A percentile compares a stretch with the other conserved stretches of the same genome.
Conservation (phyloP, 768 basidiomycete species). For the Coprinellus aureogranulatus region DNA sequence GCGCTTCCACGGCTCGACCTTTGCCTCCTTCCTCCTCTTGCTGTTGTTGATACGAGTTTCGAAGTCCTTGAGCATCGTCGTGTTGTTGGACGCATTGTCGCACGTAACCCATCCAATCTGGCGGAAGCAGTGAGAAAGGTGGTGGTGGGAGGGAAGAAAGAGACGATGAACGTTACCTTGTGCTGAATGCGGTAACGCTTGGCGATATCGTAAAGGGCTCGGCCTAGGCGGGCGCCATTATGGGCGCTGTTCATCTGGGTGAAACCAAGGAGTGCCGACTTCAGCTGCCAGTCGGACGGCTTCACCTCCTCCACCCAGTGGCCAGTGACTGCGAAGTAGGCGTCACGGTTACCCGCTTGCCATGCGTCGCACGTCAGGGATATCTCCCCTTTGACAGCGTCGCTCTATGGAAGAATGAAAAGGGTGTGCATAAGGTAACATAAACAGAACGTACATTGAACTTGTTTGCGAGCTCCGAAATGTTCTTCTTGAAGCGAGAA, state of each 20-base stretch:
- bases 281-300: slow-evolving; percentile 22
- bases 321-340: slow-evolving; percentile 37
- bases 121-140: too few species aligned
- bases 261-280: slow-evolving; percentile 34
- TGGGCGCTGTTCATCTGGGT: slow-evolving; percentile 36
- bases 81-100: slow-evolving; percentile 37
- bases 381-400: neutral
- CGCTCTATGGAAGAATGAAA: neutral
- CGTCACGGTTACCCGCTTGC: slow-evolving; percentile 36
- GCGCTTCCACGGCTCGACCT: too few species aligned
- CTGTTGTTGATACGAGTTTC: slow-evolving; percentile 18
- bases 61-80: slow-evolving; percentile 31
- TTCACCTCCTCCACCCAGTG: slow-evolving; percentile 35
- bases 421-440: neutral
- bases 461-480: slow-evolving; percentile 6
- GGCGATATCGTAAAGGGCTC: slow-evolving; percentile 35
- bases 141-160: too few species aligned
- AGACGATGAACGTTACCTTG: slow-evolving; percentile 28
- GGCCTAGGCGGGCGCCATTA: slow-evolving; percentile 32
- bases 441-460: slow-evolving; percentile 10
- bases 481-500: slow-evolving; percentile 22
- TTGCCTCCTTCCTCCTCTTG: neutral
- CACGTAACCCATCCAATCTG: slow-evolving; percentile 19
- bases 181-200: slow-evolving; percentile 22
- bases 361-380: slow-evolving; percentile 37